phyloP scores from a whole-genome alignment of 306 rosid species.

The Cicer judaicum region DNA sequence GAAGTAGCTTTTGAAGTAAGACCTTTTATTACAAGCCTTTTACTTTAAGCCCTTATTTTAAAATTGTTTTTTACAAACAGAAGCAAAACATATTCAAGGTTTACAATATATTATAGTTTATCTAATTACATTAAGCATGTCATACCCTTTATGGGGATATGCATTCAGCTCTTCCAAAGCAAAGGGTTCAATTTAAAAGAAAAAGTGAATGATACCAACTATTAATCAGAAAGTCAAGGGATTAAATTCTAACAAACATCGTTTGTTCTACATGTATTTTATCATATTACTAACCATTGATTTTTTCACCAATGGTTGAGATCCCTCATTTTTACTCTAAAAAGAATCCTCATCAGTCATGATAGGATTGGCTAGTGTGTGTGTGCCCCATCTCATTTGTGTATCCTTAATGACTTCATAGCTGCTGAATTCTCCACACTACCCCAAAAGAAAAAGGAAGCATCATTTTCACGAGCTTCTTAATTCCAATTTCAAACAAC shows the following conservation, averaged over 20 bases:
- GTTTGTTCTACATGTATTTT: not conserved
- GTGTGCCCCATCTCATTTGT: conserved; percentile 3
- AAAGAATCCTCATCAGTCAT: not conserved
- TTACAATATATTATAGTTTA: not conserved
- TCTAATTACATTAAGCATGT: conserved; percentile 18
- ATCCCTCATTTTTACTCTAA: conserved; percentile 1
- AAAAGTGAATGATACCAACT: conserved; percentile 1
- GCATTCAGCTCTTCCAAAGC: conserved; percentile 9
- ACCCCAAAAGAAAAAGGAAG: conserved; percentile 2
- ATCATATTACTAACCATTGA: conserved; percentile 1
- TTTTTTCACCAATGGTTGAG: not conserved
- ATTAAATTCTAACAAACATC: conserved; percentile 25
- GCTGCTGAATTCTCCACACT: not conserved
- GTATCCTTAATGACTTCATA: not conserved
- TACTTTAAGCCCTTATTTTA: not conserved
- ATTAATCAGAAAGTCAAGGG: conserved; percentile 21
- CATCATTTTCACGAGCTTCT: conserved; percentile 8
- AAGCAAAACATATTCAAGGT: not conserved
- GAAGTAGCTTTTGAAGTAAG: not conserved
- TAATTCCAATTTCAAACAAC: conserved; percentile 8
- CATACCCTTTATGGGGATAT: not conserved
- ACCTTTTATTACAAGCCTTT: conserved; percentile 4
- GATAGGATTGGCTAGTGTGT: not conserved
- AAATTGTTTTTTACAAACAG: conserved; percentile 1
- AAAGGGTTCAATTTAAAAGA: not conserved